A percentile compares a stretch with the other conserved stretches of the same genome.
Conservation (phyloP, 2,329 filamentous ascomycete genomes). For the Calonectria crousiana region DNA sequence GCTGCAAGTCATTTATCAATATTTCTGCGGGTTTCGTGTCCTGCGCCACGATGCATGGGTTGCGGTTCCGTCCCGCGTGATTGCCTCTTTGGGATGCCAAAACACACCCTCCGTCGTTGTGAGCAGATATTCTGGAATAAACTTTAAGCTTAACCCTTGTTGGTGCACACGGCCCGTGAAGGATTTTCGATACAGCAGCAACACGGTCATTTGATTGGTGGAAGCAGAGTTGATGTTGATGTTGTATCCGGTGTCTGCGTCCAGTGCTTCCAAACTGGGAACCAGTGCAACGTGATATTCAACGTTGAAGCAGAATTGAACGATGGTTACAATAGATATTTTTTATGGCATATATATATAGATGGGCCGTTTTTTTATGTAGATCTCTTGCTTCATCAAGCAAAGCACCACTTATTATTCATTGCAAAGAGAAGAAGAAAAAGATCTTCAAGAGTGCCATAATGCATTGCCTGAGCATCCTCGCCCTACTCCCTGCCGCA, state of each 20-base stretch:
- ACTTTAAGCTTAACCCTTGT: not conserved
- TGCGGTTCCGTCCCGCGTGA: not conserved
- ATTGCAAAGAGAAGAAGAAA: not conserved
- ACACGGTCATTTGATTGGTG: slow-evolving; percentile 2
- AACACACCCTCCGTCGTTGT: not conserved
- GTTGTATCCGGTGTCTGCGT: slow-evolving; percentile 2
- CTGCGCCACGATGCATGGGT: not conserved
- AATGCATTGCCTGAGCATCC: slow-evolving; percentile 2
- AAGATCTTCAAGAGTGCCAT: not conserved
- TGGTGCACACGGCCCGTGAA: not conserved
- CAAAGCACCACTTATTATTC: not conserved
- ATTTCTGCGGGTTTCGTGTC: not conserved
- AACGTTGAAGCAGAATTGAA: not conserved
- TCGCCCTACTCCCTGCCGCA: not conserved
- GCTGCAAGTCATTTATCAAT: not conserved
- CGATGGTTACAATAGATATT: not conserved
- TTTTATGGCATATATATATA: not conserved
- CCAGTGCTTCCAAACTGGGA: slow-evolving; percentile 7
- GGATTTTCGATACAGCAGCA: not conserved
- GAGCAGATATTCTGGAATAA: not conserved
- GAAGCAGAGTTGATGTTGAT: not conserved
- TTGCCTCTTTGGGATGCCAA: not conserved
- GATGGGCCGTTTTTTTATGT: not conserved
- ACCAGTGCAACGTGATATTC: not conserved
- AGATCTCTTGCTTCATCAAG: not conserved